Percentiles rank a stretch among this genome's conserved stretches.
These are phyloP conservation scores for Rauvolfia tetraphylla DNA, from an alignment of 257 asterid species.

Conservation along the genomic window DNA sequence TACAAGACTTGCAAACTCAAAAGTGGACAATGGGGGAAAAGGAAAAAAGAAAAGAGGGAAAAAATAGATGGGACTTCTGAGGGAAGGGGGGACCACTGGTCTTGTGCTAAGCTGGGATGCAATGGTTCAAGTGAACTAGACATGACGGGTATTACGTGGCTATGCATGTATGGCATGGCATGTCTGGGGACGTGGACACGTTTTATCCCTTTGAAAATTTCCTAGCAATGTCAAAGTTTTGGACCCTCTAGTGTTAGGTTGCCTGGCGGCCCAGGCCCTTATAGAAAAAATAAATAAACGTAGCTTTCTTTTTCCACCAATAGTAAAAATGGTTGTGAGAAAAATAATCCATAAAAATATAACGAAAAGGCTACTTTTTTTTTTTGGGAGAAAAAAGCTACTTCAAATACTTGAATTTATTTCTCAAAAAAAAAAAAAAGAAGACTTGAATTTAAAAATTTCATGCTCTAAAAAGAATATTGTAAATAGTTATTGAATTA, in stretches of 20 bases:
- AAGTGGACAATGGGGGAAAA: neutral
- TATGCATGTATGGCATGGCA: slow-evolving; percentile 19
- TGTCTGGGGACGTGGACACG: slow-evolving; percentile 22
- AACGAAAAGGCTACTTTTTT: too few relatives aligned
- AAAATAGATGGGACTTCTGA: neutral
- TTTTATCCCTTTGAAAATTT: slow-evolving; percentile 10
- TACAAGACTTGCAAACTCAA: neutral
- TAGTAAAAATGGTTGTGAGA: too few relatives aligned
- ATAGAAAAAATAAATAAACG: too few relatives aligned
- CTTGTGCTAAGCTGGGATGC: slow-evolving; percentile 2
- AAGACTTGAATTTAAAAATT: too few relatives aligned
- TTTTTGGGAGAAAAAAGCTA: too few relatives aligned
- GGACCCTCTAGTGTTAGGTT: neutral
- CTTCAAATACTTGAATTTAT: too few relatives aligned
- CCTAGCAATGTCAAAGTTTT: slow-evolving; percentile 1
- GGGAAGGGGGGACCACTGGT: slow-evolving; percentile 13
- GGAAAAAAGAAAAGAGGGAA: too few relatives aligned
- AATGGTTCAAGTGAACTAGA: slow-evolving; percentile 16
- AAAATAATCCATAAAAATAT: too few relatives aligned
- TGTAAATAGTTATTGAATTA: too few relatives aligned
- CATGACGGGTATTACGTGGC: slow-evolving; percentile 13
- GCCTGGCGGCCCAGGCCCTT: neutral
- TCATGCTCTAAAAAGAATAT: too few relatives aligned
- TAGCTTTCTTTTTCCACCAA: too few relatives aligned
- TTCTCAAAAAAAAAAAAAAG: too few relatives aligned